Conservation (phyloP, 139 green algal species). For the Chlorella sorokiniana region DNA sequence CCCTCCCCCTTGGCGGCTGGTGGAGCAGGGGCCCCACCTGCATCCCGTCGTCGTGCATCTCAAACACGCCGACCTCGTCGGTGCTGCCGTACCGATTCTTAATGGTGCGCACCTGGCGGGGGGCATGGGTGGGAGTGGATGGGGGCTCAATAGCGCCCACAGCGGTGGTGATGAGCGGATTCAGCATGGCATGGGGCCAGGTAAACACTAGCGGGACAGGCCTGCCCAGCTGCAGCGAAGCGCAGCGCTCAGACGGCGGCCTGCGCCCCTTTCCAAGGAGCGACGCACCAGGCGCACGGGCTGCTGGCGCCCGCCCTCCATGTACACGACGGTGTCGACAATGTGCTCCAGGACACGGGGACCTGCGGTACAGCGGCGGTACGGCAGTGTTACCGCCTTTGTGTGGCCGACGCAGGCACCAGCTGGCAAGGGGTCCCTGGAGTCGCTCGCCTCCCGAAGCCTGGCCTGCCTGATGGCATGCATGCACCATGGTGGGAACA, state of each 20-base stretch:
- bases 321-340: conserved; percentile 93
- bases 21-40: too few species aligned
- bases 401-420: too few species aligned
- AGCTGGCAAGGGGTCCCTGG: too few species aligned
- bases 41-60: conserved; percentile 76
- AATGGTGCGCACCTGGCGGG: conserved; percentile 57
- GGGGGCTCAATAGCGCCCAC: too few species aligned
- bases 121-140: background rate
- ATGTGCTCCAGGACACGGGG: conserved; percentile 95
- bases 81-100: conserved; percentile 90
- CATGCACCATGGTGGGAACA: background rate
- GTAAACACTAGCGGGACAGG: too few species aligned
- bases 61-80: conserved; percentile 90
- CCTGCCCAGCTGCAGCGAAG: too few species aligned
- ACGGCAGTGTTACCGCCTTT: too few species aligned
- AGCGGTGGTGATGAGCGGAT: background rate
- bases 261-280: too few species aligned
- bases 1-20: too few species aligned
- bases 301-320: conserved; percentile 80
- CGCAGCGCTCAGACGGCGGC: too few species aligned
- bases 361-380: conserved; percentile 84
- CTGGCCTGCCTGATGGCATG: background rate
- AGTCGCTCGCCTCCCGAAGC: too few species aligned
- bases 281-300: conserved; percentile 36
- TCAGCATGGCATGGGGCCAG: too few species aligned